Evolutionary conservation across 352 stramenopile species (phyloP), one percentile per base, ranked within the genome.

Genomic region (Salisapilia sapeloensis): DNA sequence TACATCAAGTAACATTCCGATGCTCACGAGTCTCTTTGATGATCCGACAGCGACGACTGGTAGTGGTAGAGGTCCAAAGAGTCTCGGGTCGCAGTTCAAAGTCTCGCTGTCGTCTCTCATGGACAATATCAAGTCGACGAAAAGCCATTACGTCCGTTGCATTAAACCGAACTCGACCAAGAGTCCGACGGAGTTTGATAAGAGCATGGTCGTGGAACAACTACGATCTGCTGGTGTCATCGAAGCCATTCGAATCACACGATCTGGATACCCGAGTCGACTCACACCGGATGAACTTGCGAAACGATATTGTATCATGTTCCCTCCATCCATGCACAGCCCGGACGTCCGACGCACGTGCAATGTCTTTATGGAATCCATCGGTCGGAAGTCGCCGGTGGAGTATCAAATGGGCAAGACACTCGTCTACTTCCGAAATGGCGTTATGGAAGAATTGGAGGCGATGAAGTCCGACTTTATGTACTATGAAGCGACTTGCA

Each of bases 401-500:
- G 77, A 92, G 46, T 92, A 83, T 29, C 77, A 92, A 37, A 90
- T 92, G 64, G 77, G 77, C 23, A 96, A 96, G 46, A 96, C 81
- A n/a, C 67, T 92, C 12, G 74, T 97, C 13, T 98, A 96, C 65
- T 97, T 97, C 57, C 92, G 93, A 55, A 84, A 87, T 31, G 90
- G 90, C 33, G 85, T 94, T 18, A 81, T 97, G 54, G 92, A 98
- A 53, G 66, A 83, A 42, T 63, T 97, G 11, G 92, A 98, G 53
- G 76, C 72, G 12, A 87, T 92, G 72, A 92, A 92, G 54, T 89
- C 72, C 8, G 76, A 92, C 43, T 92, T 92, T 24, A 84, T 87
- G 60, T 92, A 92, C 46, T 63, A 84, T 44, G 72, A 92, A 51
- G 71, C 72, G 9, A 84, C 72, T n/a, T 75, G 64, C 21, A 80